Evolutionary conservation across 495 filamentous ascomycete genomes (phyloP), one percentile per base, ranked within the genome.

Genomic region (Talaromyces ruber): DNA sequence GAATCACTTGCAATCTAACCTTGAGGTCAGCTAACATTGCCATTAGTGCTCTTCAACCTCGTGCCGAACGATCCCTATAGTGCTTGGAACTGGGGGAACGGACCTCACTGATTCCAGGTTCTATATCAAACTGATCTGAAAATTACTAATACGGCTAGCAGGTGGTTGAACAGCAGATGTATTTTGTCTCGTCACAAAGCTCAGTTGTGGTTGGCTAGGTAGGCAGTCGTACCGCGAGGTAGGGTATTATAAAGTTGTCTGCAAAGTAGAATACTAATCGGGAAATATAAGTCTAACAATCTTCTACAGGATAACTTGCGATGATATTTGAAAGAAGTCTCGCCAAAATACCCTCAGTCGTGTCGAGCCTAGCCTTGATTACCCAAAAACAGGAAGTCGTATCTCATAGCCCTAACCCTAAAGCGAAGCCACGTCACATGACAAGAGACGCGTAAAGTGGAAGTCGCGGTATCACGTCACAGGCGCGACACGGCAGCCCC

Each of bases 401-500:
- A 12, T 4, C 14, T n/a, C 0, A 25, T 54, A 54, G 28, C 51
- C 51, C 51, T 25, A 54, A 54, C 54, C 26, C 54, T 57, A 3
- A 2, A 11, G 5, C 4, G 6, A 25, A 24, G 1, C 26, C 8
- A 56, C 5, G 18, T 14, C 25, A 45, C 21, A 26, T 32, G 32
- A 39, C 57, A 21, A n/a, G 22, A 39, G 34, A 59, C 37, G 57
- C 30, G 37, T 59, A 59, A 45, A 59, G 30, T 39, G 54, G 54
- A 21, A 32, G 22, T 25, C 54, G 54, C 54, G 54, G 54, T 29
- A 21, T 28, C 57, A 59, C 57, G 57, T 59, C 57, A 59, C 57
- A 16, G 18, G 57, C 57, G 57, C 57, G 57, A 43, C 57, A 43
- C 32, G 57, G 6, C 25, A 6, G 18, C 52, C 16, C 12, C 5